Percentiles rank a stretch among this genome's conserved stretches.
Evolutionary conservation across 768 basidiomycete species (phyloP).

Genomic region (Neoboletus subvelutipes): DNA sequence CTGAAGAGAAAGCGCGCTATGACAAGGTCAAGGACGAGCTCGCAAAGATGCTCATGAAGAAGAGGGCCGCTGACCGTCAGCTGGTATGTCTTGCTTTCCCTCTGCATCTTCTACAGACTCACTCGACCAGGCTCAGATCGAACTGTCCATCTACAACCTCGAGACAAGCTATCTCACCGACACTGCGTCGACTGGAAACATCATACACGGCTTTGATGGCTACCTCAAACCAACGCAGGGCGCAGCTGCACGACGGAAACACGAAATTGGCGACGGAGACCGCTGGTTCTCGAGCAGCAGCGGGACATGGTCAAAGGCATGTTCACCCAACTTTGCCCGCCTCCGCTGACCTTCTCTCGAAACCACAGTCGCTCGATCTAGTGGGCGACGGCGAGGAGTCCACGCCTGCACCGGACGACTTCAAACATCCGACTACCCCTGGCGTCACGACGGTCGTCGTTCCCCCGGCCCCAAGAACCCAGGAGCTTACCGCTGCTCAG

Average conservation of each 20-base stretch:
- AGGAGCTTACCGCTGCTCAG: conserved; percentile 69
- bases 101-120: background rate
- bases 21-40: conserved; percentile 75
- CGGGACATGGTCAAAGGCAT: conserved; percentile 70
- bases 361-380: conserved; percentile 69
- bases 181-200: conserved; percentile 81
- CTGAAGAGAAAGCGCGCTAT: conserved; percentile 73
- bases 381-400: conserved; percentile 67
- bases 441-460: conserved; percentile 77
- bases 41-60: conserved; percentile 69
- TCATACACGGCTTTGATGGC: conserved; percentile 83
- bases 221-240: conserved; percentile 75
- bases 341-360: conserved; percentile 6
- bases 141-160: conserved; percentile 74
- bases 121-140: conserved; percentile 61
- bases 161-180: conserved; percentile 78
- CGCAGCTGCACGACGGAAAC: conserved; percentile 53
- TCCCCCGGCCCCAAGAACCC: conserved; percentile 66
- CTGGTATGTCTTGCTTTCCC: conserved; percentile 47
- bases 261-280: conserved; percentile 75
- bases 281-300: conserved; percentile 84
- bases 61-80: conserved; percentile 73
- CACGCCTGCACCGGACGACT: conserved; percentile 63
- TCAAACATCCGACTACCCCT: conserved; percentile 62
- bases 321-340: conserved; percentile 4